A percentile compares a stretch with the other conserved stretches of the same genome.
Evolutionary conservation across 352 stramenopile species (phyloP).

Genomic region (Pythium myriotylum): DNA sequence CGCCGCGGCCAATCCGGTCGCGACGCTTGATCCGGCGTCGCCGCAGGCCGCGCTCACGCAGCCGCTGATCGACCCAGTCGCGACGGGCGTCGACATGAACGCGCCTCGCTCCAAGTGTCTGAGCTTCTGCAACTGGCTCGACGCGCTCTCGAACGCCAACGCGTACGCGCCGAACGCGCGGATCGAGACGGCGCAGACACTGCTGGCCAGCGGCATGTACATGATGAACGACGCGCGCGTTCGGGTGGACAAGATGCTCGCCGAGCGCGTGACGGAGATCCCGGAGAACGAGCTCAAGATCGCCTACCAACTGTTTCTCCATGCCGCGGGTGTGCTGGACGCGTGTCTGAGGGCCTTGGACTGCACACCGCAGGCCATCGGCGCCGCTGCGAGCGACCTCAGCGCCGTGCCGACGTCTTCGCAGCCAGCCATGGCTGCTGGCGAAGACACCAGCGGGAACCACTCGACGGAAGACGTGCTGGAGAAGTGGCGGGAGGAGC

Average conservation of each 20-base stretch:
- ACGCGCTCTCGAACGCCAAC: conserved; percentile 47
- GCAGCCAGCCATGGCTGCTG: not conserved
- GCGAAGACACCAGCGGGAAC: not conserved
- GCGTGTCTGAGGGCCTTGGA: conserved; percentile 51
- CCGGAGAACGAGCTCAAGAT: conserved; percentile 70
- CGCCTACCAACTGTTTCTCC: conserved; percentile 65
- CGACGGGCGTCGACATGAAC: conserved; percentile 3
- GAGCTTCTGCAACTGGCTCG: conserved; percentile 59
- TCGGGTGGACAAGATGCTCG: conserved; percentile 48
- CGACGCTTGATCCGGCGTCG: conserved; percentile 10
- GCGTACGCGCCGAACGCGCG: conserved; percentile 54
- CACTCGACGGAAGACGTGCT: conserved; percentile 37
- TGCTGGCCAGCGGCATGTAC: conserved; percentile 47
- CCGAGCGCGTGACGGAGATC: conserved; percentile 43
- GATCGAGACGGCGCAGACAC: conserved; percentile 53
- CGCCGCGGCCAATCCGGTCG: conserved; percentile 1
- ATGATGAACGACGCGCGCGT: conserved; percentile 48
- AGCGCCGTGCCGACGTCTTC: conserved; percentile 18
- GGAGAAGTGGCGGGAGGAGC: conserved; percentile 61
- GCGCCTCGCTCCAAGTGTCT: conserved; percentile 40
- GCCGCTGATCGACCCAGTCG: conserved; percentile 38
- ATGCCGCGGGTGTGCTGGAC: conserved; percentile 55
- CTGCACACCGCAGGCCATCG: conserved; percentile 33
- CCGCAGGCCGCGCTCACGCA: conserved; percentile 34
- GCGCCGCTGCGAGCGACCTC: conserved; percentile 38